These are phyloP conservation scores for Bassia scoparia DNA, from an alignment of 148 eudicot species.

Conservation along the genomic window DNA sequence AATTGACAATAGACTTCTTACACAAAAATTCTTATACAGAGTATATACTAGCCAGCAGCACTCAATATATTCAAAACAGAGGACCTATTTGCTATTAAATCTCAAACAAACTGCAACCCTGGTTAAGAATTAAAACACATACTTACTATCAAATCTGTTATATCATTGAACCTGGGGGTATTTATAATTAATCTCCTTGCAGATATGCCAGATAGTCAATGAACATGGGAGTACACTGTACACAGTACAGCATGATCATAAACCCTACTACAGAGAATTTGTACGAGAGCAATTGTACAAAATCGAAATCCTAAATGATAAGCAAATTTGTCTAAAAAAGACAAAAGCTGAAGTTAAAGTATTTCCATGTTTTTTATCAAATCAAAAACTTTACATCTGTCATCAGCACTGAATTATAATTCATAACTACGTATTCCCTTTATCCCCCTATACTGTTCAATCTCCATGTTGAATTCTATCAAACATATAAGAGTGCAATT, in stretches of 20 bases:
- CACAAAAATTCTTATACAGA: too few species aligned
- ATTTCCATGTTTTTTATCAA: too few species aligned
- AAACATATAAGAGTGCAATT: not conserved
- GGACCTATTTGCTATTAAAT: not conserved
- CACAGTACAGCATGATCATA: not conserved
- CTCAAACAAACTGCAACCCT: not conserved
- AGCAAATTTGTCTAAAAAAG: too few species aligned
- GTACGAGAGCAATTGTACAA: not conserved
- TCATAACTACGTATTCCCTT: not conserved
- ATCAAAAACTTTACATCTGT: not conserved
- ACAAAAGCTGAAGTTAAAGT: too few species aligned
- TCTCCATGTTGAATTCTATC: not conserved
- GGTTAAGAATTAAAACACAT: not conserved
- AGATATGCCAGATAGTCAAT: not conserved
- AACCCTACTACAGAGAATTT: not conserved
- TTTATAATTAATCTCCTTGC: not conserved
- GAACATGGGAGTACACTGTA: not conserved
- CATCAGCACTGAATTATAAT: not conserved
- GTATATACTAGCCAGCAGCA: not conserved
- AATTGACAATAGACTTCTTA: too few species aligned
- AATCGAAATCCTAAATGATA: not conserved
- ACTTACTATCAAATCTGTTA: not conserved
- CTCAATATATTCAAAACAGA: not conserved
- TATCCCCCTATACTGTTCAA: not conserved
- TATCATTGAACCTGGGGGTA: not conserved